Percentiles rank a stretch among this genome's conserved stretches.
Evolutionary conservation across 2,329 filamentous ascomycete genomes (phyloP).

Genomic region (Arthrocladium fulminans): DNA sequence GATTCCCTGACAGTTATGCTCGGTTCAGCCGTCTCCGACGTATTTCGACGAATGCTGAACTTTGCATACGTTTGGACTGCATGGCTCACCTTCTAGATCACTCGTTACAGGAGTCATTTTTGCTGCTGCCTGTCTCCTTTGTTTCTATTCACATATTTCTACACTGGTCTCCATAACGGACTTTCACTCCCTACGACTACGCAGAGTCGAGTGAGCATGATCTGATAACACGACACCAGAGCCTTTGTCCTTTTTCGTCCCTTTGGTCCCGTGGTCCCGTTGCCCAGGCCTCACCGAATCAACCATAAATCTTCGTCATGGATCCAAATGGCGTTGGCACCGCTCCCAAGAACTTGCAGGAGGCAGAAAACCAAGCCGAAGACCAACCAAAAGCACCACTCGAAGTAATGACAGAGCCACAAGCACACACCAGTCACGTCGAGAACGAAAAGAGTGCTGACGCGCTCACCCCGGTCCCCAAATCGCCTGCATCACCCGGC

Average conservation of each 20-base stretch:
- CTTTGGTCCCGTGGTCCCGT: too few species aligned
- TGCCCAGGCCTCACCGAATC: too few species aligned
- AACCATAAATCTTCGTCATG: conserved; percentile 11
- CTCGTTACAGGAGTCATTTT: neutral
- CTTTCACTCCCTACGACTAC: too few species aligned
- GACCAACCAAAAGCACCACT: conserved; percentile 17
- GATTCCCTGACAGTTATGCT: too few species aligned
- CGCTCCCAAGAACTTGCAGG: conserved; percentile 12
- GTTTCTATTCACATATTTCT: too few species aligned
- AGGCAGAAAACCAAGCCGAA: conserved; percentile 20
- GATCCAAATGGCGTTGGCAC: conserved; percentile 20
- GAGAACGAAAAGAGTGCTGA: conserved; percentile 14
- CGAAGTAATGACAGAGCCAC: conserved; percentile 13
- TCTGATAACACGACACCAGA: neutral
- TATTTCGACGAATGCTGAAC: too few species aligned
- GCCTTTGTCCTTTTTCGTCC: neutral
- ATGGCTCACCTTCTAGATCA: neutral
- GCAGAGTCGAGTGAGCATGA: neutral
- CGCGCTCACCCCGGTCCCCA: conserved; percentile 10
- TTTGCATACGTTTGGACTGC: too few species aligned
- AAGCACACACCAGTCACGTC: conserved; percentile 1
- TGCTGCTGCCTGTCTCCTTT: neutral
- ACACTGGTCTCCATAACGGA: too few species aligned
- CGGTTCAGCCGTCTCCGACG: too few species aligned
- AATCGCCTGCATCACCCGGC: conserved; percentile 10